phyloP scores from a whole-genome alignment of 163 green algal species.

The Prototheca cutis region DNA sequence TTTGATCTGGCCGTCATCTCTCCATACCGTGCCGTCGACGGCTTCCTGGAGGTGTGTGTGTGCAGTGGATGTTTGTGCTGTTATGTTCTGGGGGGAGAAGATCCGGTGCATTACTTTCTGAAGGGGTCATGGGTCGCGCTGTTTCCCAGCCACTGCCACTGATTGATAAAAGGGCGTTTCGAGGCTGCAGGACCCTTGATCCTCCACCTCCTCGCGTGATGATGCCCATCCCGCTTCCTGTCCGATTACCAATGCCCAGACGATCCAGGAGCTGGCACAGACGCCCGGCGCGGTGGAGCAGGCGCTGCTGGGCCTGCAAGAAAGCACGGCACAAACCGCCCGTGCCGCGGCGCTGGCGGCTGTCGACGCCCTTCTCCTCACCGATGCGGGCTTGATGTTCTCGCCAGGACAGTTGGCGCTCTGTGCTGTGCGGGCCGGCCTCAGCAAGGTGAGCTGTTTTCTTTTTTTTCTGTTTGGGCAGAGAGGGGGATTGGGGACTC shows the following conservation, averaged over 20 bases:
- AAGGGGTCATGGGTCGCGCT: too few relatives aligned
- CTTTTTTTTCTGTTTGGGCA: neutral
- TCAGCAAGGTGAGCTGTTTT: conserved; percentile 25
- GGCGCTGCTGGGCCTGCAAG: neutral
- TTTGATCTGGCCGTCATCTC: conserved; percentile 73
- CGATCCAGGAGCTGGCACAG: neutral
- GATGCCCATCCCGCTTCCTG: too few relatives aligned
- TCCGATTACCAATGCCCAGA: too few relatives aligned
- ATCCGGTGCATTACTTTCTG: too few relatives aligned
- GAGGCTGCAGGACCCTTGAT: too few relatives aligned
- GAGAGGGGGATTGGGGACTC: too few relatives aligned
- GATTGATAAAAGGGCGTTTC: too few relatives aligned
- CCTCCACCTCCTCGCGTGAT: too few relatives aligned
- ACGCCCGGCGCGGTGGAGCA: neutral
- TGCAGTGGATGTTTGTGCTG: too few relatives aligned
- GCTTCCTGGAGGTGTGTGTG: conserved; percentile 29
- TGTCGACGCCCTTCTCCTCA: conserved; percentile 55
- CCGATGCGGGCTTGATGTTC: conserved; percentile 60
- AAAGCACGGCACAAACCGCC: conserved; percentile 10
- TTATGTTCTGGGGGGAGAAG: too few relatives aligned
- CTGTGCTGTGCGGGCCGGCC: conserved; percentile 48
- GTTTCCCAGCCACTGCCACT: too few relatives aligned
- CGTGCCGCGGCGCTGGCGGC: conserved; percentile 14
- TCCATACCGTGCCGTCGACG: conserved; percentile 40
- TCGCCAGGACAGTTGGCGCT: conserved; percentile 53